Evolutionary conservation across 176 grass and related monocot genomes (phyloP), one percentile per base, ranked within the genome.

Genomic region (Ensete ventricosum): DNA sequence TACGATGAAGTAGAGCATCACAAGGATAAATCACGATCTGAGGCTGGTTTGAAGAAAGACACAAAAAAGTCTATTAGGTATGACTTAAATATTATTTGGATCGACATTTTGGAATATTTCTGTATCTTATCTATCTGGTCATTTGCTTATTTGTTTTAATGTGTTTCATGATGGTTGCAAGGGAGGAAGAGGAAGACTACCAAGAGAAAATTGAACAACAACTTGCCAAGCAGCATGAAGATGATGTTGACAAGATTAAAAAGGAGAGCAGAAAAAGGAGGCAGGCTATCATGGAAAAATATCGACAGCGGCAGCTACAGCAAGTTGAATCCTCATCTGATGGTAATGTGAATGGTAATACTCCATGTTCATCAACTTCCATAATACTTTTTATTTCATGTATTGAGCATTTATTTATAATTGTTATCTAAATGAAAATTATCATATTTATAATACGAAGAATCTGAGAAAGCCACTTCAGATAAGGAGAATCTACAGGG

Each of bases 181-280:
- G 79, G n/a, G 51, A 92, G 86, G 88, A 88, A 55, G 90, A 89
- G 76, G 86, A 91, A 34, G 84, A 94, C 62, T 93, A 99, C 69
- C 84, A 95, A 82, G 90, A 94, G 60, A 99, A 90, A 85, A 83
- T 99, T 20, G 86, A 99, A 66, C 91, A 88, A 14, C 86, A 99
- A 73, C 92, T 99, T 81, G 90, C 88, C 52, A 90, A 89, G 75
- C 90, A 91, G 27, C 84, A 95, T 64, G 95, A 99, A 86, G 96
- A 99, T 58, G 88, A 89, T 70, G 80, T 88, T 77, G 90, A 95
- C 82, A 99, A 91, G 85, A 95, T 99, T 25, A 95, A 84, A 76
- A 88, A 99, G 76, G 96, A 95, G 87, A 89, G 88, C n/a, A 85
- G 91, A 76, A 94, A 88, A 73, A 99, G 96, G 76, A 95, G 86